Evolutionary conservation across 192 early-diverging fungal species (phyloP).

Genomic region (Rhizoclosmatium sp.): DNA sequence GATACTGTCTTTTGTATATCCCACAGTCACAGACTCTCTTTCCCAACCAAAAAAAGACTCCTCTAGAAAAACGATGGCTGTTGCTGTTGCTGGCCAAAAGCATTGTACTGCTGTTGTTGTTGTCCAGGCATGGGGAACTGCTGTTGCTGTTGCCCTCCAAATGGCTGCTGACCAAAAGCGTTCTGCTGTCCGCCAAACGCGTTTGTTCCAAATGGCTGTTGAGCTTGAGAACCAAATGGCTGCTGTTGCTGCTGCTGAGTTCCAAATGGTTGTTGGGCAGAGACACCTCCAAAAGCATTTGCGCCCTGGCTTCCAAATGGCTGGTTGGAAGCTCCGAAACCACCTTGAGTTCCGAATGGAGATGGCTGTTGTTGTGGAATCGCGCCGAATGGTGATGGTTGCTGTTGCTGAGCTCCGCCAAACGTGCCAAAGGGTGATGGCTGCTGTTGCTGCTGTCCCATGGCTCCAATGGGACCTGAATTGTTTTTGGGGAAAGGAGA

Average conservation of each 20-base stretch:
- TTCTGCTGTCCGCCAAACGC: neutral
- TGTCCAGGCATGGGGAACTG: constrained; percentile 22
- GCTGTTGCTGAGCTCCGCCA: constrained; percentile 4
- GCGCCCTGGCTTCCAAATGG: constrained; percentile 2
- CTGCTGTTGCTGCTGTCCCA: constrained; percentile 2
- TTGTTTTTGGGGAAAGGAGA: neutral
- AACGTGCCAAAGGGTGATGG: constrained; percentile 8
- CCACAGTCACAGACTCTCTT: no score
- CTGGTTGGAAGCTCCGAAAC: neutral
- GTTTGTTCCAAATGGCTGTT: constrained; percentile 40
- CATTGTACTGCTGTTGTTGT: constrained; percentile 35
- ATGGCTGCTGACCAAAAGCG: constrained; percentile 9
- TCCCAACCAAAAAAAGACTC: no score
- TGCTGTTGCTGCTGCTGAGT: constrained; percentile 21
- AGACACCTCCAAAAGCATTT: neutral
- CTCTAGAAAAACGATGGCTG: constrained; percentile 4
- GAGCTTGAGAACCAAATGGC: constrained; percentile 20
- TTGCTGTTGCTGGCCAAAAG: constrained; percentile 7
- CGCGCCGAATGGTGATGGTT: neutral
- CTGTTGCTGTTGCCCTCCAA: constrained; percentile 17
- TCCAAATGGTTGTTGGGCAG: constrained; percentile 7
- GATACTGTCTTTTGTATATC: no score
- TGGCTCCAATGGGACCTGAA: neutral
- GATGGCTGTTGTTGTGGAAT: no score
- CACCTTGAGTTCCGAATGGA: neutral